These are phyloP conservation scores for Grigorovia yakushimaensis DNA, from an alignment of 805 yeast species.

Conservation along the genomic window DNA sequence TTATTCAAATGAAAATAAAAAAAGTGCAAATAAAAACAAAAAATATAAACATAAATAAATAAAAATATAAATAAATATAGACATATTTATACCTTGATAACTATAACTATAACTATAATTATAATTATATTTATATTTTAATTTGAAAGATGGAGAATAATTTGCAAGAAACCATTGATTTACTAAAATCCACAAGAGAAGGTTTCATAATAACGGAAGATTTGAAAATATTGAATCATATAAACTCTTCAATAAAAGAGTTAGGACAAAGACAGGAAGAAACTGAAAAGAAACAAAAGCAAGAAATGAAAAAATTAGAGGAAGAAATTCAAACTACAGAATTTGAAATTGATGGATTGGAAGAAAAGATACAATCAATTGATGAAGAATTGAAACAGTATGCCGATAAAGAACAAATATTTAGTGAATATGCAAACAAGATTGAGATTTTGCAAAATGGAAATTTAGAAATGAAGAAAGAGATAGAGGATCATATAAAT, in stretches of 20 bases:
- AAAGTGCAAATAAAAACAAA: too few species aligned
- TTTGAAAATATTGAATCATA: conserved; percentile 8
- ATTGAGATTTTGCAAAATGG: conserved; percentile 17
- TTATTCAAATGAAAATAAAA: too few species aligned
- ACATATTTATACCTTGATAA: too few species aligned
- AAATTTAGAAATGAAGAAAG: conserved; percentile 13
- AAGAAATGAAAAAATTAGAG: conserved; percentile 6
- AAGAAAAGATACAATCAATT: conserved; percentile 7
- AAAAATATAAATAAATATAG: too few species aligned
- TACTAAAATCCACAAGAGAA: conserved; percentile 18
- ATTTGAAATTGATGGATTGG: conserved; percentile 5
- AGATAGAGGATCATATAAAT: conserved; percentile 13
- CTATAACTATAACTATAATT: too few species aligned
- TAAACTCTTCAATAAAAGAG: conserved; percentile 11
- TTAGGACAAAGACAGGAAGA: conserved; percentile 5
- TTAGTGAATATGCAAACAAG: conserved; percentile 16
- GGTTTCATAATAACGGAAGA: conserved; percentile 23
- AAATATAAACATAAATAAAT: too few species aligned
- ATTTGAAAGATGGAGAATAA: background rate
- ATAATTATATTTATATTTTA: too few species aligned
- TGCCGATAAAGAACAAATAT: conserved; percentile 8
- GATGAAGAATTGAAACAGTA: conserved; percentile 11
- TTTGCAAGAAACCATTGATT: conserved; percentile 16
- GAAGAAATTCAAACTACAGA: conserved; percentile 6
- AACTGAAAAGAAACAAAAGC: conserved; percentile 4